phyloP scores from a whole-genome alignment of 2,329 filamentous ascomycete genomes.

The Fusarium sp. region DNA sequence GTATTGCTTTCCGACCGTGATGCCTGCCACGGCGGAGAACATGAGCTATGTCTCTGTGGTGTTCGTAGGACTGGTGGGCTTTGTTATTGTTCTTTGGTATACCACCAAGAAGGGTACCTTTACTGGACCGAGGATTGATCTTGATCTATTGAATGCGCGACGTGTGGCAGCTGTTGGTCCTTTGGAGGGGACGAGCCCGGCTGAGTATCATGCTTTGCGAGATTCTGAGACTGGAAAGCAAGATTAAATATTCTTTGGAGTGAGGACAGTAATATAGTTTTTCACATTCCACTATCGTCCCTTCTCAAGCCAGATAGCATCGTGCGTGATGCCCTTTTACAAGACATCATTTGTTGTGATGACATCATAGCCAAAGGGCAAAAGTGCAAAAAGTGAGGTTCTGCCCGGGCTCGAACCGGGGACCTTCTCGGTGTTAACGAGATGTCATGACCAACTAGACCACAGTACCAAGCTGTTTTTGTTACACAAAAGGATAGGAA shows the following conservation, averaged over 20 bases:
- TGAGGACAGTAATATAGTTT: no score
- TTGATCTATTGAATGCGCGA: conserved; percentile 27
- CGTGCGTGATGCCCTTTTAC: background rate
- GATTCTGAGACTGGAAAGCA: background rate
- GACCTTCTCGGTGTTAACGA: background rate
- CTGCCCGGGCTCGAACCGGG: background rate
- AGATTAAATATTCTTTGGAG: background rate
- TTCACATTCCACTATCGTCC: background rate
- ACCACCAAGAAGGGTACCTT: conserved; percentile 32
- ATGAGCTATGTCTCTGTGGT: conserved; percentile 43
- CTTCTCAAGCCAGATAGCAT: background rate
- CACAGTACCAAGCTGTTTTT: background rate
- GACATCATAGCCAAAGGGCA: background rate
- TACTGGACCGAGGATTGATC: conserved; percentile 37
- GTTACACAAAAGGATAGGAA: rapidly evolving
- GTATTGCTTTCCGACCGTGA: conserved; percentile 35
- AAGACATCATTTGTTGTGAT: background rate
- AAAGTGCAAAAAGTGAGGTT: background rate
- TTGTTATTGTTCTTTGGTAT: conserved; percentile 37
- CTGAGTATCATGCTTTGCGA: conserved; percentile 1
- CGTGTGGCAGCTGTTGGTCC: conserved; percentile 21
- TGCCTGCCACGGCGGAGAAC: conserved; percentile 36
- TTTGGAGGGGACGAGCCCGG: background rate
- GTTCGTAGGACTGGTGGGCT: conserved; percentile 23
- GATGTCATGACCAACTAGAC: background rate